Percentiles rank a stretch among this genome's conserved stretches.
Conservation (phyloP, 768 basidiomycete genomes). For the Rhodotorula toruloides region DNA sequence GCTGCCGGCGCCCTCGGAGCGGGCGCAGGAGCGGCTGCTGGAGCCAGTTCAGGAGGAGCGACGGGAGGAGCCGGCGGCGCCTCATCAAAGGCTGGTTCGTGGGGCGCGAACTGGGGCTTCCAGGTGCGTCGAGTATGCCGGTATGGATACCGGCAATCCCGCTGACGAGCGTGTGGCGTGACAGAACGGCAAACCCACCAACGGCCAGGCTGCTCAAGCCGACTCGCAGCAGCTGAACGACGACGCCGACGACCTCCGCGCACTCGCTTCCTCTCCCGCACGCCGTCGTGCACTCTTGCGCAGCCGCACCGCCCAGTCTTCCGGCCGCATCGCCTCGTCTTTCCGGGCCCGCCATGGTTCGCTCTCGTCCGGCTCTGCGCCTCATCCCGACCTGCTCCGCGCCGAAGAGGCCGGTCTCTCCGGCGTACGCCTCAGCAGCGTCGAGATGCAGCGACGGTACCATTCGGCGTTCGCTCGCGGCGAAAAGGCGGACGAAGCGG, state of each 20-base stretch:
- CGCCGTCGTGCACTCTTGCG: slow-evolving; percentile 4
- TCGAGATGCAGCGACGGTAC: slow-evolving; percentile 34
- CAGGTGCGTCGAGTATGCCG: slow-evolving; percentile 14
- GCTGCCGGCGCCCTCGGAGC: slow-evolving; percentile 25
- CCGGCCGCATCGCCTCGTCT: not conserved
- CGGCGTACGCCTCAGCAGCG: slow-evolving; percentile 15
- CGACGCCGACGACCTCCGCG: slow-evolving; percentile 30
- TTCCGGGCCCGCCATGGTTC: slow-evolving; percentile 10
- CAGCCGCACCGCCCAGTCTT: not conserved
- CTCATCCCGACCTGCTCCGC: slow-evolving; percentile 15
- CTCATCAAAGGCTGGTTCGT: slow-evolving; percentile 28
- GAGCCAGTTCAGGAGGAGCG: not conserved
- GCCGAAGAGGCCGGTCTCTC: slow-evolving; percentile 32
- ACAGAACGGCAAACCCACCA: slow-evolving; percentile 18
- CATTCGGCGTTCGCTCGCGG: slow-evolving; percentile 24
- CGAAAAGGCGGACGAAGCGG: not conserved
- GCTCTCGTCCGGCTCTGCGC: not conserved
- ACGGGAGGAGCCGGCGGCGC: slow-evolving; percentile 17
- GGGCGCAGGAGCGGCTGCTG: slow-evolving; percentile 14
- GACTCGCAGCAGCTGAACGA: slow-evolving; percentile 23
- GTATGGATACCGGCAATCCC: not conserved
- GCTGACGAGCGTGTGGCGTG: too few species aligned
- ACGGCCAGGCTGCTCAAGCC: slow-evolving; percentile 17
- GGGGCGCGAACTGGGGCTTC: slow-evolving; percentile 23
- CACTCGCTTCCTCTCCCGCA: slow-evolving; percentile 7